phyloP scores from a whole-genome alignment of 2,329 filamentous ascomycete species.

The Aspergillus ochraceus region DNA sequence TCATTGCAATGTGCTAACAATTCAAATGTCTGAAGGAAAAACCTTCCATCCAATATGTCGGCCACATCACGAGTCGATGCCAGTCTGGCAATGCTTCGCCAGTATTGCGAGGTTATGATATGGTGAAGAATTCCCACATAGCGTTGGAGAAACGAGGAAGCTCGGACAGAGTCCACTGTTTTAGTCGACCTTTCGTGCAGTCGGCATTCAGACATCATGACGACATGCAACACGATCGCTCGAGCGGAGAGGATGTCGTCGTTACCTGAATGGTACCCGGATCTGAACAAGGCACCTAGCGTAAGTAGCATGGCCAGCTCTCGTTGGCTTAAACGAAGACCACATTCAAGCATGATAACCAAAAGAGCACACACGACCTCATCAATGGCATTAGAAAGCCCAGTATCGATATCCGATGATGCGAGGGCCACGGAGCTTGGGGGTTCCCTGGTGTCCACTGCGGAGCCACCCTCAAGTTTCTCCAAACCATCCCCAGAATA shows the following conservation, averaged over 20 bases:
- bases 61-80: not conserved
- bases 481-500: slow-evolving; percentile 23
- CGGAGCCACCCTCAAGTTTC: slow-evolving; percentile 52
- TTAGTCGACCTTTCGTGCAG: not conserved
- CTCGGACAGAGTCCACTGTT: not conserved
- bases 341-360: not conserved
- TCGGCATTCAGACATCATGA: not conserved
- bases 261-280: too few species aligned
- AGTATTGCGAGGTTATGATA: not conserved
- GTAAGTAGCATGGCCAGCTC: not conserved
- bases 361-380: not conserved
- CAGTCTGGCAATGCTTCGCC: not conserved
- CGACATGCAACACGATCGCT: not conserved
- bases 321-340: not conserved
- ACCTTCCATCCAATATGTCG: not conserved
- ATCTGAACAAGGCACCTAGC: not conserved
- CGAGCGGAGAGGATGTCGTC: not conserved
- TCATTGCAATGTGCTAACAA: not conserved
- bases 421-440: too few species aligned
- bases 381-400: not conserved
- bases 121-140: not conserved
- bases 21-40: not conserved
- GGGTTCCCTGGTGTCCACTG: too few species aligned
- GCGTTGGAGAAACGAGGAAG: not conserved
- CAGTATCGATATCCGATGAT: not conserved